Conservation (phyloP, 768 basidiomycete species). For the Stropharia rugosoannulata region DNA sequence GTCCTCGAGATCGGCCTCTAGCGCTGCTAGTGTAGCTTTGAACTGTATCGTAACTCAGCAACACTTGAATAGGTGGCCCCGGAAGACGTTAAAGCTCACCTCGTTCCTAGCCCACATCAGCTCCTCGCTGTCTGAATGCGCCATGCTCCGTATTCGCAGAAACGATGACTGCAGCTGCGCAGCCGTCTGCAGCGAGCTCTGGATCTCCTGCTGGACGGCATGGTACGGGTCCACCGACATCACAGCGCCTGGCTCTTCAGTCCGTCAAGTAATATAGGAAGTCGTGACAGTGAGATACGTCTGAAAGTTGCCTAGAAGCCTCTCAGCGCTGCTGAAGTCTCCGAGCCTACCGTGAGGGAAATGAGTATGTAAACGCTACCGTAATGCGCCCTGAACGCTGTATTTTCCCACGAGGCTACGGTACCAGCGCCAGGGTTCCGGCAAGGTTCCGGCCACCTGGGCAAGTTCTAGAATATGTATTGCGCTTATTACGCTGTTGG, state of each 20-base stretch:
- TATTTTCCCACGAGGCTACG: no score
- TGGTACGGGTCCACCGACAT: constrained; percentile 80
- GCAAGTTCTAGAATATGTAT: no score
- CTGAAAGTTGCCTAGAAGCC: no score
- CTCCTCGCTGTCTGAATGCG: constrained; percentile 75
- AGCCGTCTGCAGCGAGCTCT: constrained; percentile 69
- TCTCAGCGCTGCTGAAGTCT: no score
- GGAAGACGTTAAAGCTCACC: constrained; percentile 36
- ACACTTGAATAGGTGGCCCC: not conserved
- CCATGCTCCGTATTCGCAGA: constrained; percentile 75
- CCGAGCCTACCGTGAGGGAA: no score
- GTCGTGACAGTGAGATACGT: no score
- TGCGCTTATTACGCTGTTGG: no score
- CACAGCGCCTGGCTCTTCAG: not conserved
- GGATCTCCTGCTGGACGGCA: constrained; percentile 82
- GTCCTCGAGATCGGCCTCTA: constrained; percentile 89
- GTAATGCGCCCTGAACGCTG: no score
- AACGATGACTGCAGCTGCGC: constrained; percentile 73
- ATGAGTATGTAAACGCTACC: no score
- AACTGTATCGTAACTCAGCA: constrained; percentile 41
- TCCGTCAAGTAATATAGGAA: no score
- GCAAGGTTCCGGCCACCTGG: no score
- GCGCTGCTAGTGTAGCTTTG: constrained; percentile 68
- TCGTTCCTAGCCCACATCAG: constrained; percentile 78
- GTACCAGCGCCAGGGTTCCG: no score